Base-by-base conservation (phyloP, 192 early-diverging fungal genomes). In the Gamsiella multidivaricata region DNA sequence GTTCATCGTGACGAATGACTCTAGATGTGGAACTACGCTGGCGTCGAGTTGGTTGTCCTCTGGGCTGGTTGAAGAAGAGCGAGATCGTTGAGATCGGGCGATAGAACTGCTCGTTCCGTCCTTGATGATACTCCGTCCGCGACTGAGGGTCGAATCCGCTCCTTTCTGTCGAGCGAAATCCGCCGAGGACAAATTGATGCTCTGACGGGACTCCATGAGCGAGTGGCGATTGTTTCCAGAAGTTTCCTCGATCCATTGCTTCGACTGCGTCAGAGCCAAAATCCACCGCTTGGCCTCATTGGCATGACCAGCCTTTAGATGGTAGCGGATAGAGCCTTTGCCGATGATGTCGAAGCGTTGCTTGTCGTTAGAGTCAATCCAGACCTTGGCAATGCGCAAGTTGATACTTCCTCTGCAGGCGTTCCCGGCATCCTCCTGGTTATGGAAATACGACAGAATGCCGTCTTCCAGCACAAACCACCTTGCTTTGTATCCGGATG, bases 221-320 rank as follows among this genome's bases (percentile, higher is more conserved):
- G 74, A 82, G 54, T 70, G 15, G 70, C 65, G 85, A 70, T 84
- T 70, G 46, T 46, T 65, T 6, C 61, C 65, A 18, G 61, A 53
- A 18, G 61, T 46, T 6, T 87, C 88, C 26, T 86, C 66, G 17
- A 86, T 84, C 88, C 89, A 93, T 65, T 88, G 84, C 81, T 91
- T 93, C 36, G 92, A 91, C 57, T 93, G 92, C 31, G 89, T 90
- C 20, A 96, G 82, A 31, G 91, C 84, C 61, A 89, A 85, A 11
- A 94, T 91, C 93, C 94, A 96, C 65, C 90, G 89, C 72, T 92
- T 92, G 62, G 94, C 93, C 49, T 93, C 88, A 18, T 84, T 88
- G 7, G 87, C 84, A 42, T 87, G 82, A 5, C 80, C 71, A 11
- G 93, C 91, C 58, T 89, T 87, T 53, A 95, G 72, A 29, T 87